A percentile compares a stretch with the other conserved stretches of the same genome.
Evolutionary conservation across 352 stramenopile genomes (phyloP).

Genomic region (Pythium pyrilobum): DNA sequence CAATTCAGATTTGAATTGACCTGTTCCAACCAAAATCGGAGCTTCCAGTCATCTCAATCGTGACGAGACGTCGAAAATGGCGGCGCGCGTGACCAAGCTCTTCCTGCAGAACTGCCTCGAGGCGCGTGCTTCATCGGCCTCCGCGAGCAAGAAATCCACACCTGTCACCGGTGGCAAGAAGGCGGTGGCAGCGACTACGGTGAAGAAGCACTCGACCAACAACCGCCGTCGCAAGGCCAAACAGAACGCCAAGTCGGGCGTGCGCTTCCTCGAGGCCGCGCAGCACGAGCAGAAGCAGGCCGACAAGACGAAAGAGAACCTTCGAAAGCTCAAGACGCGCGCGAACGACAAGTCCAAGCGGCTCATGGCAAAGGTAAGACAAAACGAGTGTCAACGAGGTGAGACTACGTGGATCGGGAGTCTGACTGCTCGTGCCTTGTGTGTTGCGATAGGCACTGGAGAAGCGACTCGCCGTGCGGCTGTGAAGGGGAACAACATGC

Average conservation of each 20-base stretch:
- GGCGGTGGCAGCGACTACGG: background rate
- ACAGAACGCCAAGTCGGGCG: slow-evolving; percentile 17
- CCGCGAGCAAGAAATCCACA: slow-evolving; percentile 11
- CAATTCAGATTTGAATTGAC: slow-evolving; percentile 9
- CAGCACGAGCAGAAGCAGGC: slow-evolving; percentile 44
- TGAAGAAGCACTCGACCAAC: slow-evolving; percentile 13
- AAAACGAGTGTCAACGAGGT: background rate
- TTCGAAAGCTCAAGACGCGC: slow-evolving; percentile 57
- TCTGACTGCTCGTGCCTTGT: background rate
- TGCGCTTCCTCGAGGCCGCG: slow-evolving; percentile 52
- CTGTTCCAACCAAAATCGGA: background rate
- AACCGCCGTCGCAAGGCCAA: slow-evolving; percentile 15
- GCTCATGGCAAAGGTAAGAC: slow-evolving; percentile 62
- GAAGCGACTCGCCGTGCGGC: slow-evolving; percentile 9
- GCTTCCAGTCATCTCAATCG: background rate
- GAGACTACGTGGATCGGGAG: background rate
- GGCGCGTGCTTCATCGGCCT: slow-evolving; percentile 11
- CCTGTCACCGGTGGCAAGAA: background rate
- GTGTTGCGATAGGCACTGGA: slow-evolving; percentile 7
- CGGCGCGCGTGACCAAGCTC: slow-evolving; percentile 62
- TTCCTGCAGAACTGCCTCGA: slow-evolving; percentile 58
- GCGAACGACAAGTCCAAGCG: slow-evolving; percentile 52
- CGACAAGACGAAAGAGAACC: slow-evolving; percentile 51
- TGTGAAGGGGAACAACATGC: no score
- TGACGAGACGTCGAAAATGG: slow-evolving; percentile 26